phyloP scores from a whole-genome alignment of 768 basidiomycete species.

The Rhizopogon rudus region DNA sequence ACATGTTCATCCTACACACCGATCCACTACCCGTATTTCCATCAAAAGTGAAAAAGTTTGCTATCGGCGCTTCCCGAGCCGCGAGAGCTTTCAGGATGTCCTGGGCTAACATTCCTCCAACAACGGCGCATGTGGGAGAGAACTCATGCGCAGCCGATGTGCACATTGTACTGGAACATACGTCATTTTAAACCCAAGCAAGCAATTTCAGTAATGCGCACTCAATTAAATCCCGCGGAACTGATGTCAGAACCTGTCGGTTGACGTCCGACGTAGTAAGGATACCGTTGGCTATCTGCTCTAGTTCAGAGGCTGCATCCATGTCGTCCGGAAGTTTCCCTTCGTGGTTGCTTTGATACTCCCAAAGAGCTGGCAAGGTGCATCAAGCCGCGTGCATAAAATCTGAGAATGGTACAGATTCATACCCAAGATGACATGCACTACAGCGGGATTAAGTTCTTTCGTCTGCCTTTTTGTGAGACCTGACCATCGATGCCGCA shows the following conservation, averaged over 20 bases:
- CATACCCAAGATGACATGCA: constrained; percentile 72
- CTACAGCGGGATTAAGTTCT: constrained; percentile 70
- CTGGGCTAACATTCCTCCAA: constrained; percentile 93
- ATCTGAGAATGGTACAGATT: neutral
- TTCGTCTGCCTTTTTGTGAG: constrained; percentile 76
- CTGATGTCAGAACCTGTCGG: constrained; percentile 52
- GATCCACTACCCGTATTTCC: constrained; percentile 74
- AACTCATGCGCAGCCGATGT: constrained; percentile 79
- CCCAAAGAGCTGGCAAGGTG: constrained; percentile 63
- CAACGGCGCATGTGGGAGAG: constrained; percentile 89
- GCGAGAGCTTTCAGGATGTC: constrained; percentile 91
- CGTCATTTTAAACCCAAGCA: constrained; percentile 4
- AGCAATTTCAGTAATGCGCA: constrained; percentile 28
- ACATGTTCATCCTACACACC: constrained; percentile 52
- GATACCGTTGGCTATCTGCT: constrained; percentile 57
- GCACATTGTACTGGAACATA: constrained; percentile 50
- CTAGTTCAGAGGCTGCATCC: constrained; percentile 49
- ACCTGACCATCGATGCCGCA: constrained; percentile 63
- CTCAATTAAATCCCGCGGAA: constrained; percentile 62
- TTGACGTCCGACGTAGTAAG: constrained; percentile 64
- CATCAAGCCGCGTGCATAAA: constrained; percentile 1
- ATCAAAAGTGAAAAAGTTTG: constrained; percentile 89
- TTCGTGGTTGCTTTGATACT: constrained; percentile 61
- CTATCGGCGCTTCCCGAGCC: constrained; percentile 87
- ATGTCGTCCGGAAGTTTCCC: constrained; percentile 52